Evolutionary conservation across 208 protist species (phyloP).

Genomic region (Acanthamoeba royreba): DNA sequence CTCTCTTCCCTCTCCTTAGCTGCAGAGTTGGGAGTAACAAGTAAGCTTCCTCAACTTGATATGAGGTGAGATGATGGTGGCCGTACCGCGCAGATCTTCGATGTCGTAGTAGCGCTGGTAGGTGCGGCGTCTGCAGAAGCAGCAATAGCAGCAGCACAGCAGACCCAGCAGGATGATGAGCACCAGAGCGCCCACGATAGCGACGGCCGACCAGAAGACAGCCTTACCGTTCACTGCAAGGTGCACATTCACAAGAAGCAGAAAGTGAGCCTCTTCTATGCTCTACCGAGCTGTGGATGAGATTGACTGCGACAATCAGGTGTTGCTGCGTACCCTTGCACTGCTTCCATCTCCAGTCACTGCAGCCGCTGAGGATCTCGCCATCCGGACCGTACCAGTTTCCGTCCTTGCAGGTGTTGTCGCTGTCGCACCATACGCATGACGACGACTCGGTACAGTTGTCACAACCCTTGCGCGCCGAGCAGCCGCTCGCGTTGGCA

Average conservation of each 20-base stretch:
- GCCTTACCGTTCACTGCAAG: constrained; percentile 28
- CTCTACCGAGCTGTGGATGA: too few species aligned
- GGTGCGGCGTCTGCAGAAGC: not conserved
- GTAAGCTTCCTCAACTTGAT: not conserved
- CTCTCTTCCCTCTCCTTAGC: not conserved
- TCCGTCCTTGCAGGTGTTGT: not conserved
- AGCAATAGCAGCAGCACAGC: not conserved
- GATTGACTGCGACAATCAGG: too few species aligned
- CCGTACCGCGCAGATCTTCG: not conserved
- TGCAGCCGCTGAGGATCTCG: not conserved
- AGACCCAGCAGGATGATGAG: not conserved
- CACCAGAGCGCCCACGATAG: not conserved
- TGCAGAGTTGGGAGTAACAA: not conserved
- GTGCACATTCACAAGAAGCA: not conserved
- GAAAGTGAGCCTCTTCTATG: too few species aligned
- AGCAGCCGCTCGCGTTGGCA: not conserved
- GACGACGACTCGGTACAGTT: not conserved
- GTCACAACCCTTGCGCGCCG: not conserved
- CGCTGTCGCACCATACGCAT: constrained; percentile 26
- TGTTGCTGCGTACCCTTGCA: not conserved
- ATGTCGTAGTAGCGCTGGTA: constrained; percentile 3
- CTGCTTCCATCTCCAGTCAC: constrained; percentile 18
- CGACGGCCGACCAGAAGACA: constrained; percentile 19
- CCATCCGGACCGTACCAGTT: not conserved
- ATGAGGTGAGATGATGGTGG: not conserved